Base-by-base conservation (phyloP, 495 filamentous ascomycete genomes). In the Chaetomium tenue region DNA sequence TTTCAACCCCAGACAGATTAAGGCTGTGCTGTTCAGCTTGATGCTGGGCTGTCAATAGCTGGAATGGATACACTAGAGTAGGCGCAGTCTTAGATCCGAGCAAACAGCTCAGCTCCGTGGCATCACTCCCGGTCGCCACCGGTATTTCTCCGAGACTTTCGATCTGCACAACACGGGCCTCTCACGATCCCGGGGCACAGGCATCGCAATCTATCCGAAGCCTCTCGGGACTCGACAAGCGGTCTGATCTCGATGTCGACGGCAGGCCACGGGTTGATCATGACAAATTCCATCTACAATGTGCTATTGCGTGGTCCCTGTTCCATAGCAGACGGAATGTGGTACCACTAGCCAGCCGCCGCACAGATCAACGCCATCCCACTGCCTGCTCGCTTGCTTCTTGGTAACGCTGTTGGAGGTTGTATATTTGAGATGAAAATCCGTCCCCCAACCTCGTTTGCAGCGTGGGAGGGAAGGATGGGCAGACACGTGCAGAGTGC, bases 321-420 rank as follows among this genome's bases (percentile, higher is more conserved):
- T 59, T 60, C 55, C 63, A 64, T 37, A 46, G 28, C 63, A 64
- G 46, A 18, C 22, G 48, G 55, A 53, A 28, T 26, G 40, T 23
- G 30, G 26, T 9, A 53, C 12, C 30, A 28, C n/a, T 53, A 25
- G 53, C 51, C 53, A 58, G 61, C 52, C n/a, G 58, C 39, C 42
- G 50, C 42, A 50, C 18, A 51, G 16, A 13, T 18, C 23, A 39
- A 26, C 22, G 52, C 22, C 39, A 48, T n/a, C 20, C 52, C 37
- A 42, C 33, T 46, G 40, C 39, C 2, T 15, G 23, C n/a, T 30
- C 26, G 33, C 5, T 2, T 15, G 15, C 16, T 16, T 40, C 50
- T 7, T 11, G 30, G 30, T 15, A 18, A 18, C 39, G 11, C 39
- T 9, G 30, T 53, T 42, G 33, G 16, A 20, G 54, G 22, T 23